Evolutionary conservation across 805 yeast genomes (phyloP).

Genomic region (Blastobotrys mokoenaii): DNA sequence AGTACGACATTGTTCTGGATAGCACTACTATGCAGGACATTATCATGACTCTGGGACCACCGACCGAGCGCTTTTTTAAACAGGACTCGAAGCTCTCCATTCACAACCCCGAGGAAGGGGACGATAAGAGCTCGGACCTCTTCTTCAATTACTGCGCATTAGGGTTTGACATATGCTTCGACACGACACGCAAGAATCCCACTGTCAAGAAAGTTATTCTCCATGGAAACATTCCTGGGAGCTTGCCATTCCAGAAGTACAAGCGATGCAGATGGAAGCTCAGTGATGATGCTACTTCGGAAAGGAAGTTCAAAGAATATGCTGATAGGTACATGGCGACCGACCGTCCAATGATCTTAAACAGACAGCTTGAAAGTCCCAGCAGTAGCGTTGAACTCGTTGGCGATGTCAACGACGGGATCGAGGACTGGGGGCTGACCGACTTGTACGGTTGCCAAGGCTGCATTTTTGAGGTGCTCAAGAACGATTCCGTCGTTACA

Average conservation of each 20-base stretch:
- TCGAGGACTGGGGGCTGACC: slow-evolving; percentile 19
- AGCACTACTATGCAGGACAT: slow-evolving; percentile 44
- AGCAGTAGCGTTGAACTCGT: slow-evolving; percentile 23
- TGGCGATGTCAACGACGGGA: slow-evolving; percentile 9
- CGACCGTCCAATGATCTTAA: slow-evolving; percentile 18
- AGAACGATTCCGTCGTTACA: slow-evolving; percentile 13
- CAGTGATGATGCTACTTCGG: slow-evolving; percentile 12
- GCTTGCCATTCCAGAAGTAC: slow-evolving; percentile 48
- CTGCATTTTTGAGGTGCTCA: slow-evolving; percentile 19
- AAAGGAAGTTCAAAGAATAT: slow-evolving; percentile 6
- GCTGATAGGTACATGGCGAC: background rate
- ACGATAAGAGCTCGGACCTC: slow-evolving; percentile 9
- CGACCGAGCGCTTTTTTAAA: slow-evolving; percentile 43
- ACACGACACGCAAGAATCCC: slow-evolving; percentile 26
- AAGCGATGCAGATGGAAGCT: slow-evolving; percentile 41
- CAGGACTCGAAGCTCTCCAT: slow-evolving; percentile 38
- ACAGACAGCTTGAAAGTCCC: slow-evolving; percentile 21
- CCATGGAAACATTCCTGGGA: slow-evolving; percentile 49
- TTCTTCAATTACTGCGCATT: slow-evolving; percentile 40
- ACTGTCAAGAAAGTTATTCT: slow-evolving; percentile 40
- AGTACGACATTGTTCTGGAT: slow-evolving; percentile 24
- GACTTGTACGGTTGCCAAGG: slow-evolving; percentile 16
- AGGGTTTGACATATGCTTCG: slow-evolving; percentile 50
- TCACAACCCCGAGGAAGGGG: slow-evolving; percentile 27
- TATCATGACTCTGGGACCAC: slow-evolving; percentile 44